phyloP scores from a whole-genome alignment of 108 stramenopile genomes.

The Conticribra weissflogii region DNA sequence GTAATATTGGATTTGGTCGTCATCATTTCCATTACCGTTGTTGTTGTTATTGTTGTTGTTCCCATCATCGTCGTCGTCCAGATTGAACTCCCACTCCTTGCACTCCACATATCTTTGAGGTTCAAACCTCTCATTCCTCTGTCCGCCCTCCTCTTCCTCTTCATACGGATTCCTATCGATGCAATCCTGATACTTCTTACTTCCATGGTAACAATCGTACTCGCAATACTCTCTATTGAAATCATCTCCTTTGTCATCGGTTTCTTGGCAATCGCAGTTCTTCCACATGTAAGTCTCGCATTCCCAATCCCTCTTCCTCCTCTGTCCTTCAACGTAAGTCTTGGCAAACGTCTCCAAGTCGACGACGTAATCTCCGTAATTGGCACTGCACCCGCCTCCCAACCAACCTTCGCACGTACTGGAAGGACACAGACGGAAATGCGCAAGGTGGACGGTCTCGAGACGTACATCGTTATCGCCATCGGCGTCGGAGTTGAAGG shows the following conservation, averaged over 20 bases:
- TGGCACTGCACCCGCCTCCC: slow-evolving; percentile 22
- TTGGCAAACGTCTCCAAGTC: slow-evolving; percentile 32
- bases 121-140: slow-evolving; percentile 26
- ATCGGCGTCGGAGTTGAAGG: slow-evolving; percentile 29
- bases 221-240: slow-evolving; percentile 39
- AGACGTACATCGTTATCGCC: slow-evolving; percentile 24
- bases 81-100: slow-evolving; percentile 29
- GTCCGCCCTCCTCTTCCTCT: slow-evolving; percentile 22
- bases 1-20: slow-evolving; percentile 45
- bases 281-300: slow-evolving; percentile 28
- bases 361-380: slow-evolving; percentile 44
- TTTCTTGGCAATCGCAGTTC: slow-evolving; percentile 34
- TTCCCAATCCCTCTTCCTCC: slow-evolving; percentile 14
- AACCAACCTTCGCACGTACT: slow-evolving; percentile 14
- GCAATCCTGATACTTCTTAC: slow-evolving; percentile 15
- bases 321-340: slow-evolving; percentile 17
- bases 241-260: slow-evolving; percentile 30
- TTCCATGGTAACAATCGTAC: slow-evolving; percentile 25
- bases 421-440: slow-evolving; percentile 38
- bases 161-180: slow-evolving; percentile 38
- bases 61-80: slow-evolving; percentile 15
- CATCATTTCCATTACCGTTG: slow-evolving; percentile 21
- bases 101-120: slow-evolving; percentile 35
- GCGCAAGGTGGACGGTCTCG: slow-evolving; percentile 24
- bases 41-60: not conserved